Evolutionary conservation across 495 filamentous ascomycete genomes (phyloP).

Genomic region (Trichoderma reesei): DNA sequence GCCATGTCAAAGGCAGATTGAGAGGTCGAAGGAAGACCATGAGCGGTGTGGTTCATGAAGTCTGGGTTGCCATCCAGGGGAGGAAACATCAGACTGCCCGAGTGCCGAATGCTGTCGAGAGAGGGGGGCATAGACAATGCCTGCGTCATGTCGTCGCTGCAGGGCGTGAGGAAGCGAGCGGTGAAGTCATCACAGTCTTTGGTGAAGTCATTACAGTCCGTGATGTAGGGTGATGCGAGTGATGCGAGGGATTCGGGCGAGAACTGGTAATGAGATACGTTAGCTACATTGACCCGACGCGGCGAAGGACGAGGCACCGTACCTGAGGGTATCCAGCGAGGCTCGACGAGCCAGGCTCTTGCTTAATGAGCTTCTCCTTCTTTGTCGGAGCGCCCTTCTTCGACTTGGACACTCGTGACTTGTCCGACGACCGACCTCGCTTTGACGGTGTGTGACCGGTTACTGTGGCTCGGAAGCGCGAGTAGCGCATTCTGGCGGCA

Average conservation of each 20-base stretch:
- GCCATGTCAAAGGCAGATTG: constrained; percentile 9
- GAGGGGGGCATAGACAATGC: constrained; percentile 19
- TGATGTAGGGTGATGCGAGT: constrained; percentile 12
- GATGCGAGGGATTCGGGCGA: constrained; percentile 9
- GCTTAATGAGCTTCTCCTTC: constrained; percentile 22
- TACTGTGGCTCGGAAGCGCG: constrained; percentile 42
- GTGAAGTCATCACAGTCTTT: constrained; percentile 13
- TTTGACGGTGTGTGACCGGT: constrained; percentile 9
- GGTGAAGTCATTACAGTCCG: constrained; percentile 9
- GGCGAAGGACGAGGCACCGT: constrained; percentile 17
- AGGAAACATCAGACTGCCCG: background rate
- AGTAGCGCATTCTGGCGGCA: constrained; percentile 72
- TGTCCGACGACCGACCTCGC: constrained; percentile 29
- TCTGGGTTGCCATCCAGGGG: constrained; percentile 3
- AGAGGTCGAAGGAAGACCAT: background rate
- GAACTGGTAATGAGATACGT: background rate
- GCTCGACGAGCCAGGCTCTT: constrained; percentile 14
- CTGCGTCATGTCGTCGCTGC: constrained; percentile 31
- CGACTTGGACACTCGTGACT: constrained; percentile 27
- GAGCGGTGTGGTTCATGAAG: background rate
- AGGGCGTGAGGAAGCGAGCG: constrained; percentile 29
- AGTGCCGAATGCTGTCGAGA: background rate
- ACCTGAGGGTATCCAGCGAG: constrained; percentile 21
- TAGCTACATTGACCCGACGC: background rate
- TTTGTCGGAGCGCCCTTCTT: constrained; percentile 30